A percentile compares a stretch with the other conserved stretches of the same genome.
These are phyloP conservation scores for Lathyrus oleraceus DNA, from an alignment of 306 rosid species.

Conservation along the genomic window DNA sequence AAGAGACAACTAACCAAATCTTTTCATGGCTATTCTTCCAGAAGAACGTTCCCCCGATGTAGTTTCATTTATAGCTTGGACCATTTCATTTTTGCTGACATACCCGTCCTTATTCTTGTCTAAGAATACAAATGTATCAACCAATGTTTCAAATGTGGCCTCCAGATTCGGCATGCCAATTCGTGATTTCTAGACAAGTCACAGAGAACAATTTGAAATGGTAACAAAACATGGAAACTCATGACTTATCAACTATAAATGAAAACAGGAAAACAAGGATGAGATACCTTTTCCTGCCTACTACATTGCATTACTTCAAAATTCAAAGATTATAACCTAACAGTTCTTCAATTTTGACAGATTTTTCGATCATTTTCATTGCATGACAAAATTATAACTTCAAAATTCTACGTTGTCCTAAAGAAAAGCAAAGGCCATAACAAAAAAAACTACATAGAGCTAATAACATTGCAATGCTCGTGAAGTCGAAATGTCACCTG, in stretches of 20 bases:
- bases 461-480: conserved; percentile 18
- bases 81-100: conserved; percentile 93
- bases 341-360: too few species aligned
- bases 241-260: conserved; percentile 13
- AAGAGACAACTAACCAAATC: conserved; percentile 73
- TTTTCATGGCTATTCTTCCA: conserved; percentile 81
- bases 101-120: conserved; percentile 94
- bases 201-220: conserved; percentile 39
- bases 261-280: conserved; percentile 9
- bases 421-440: conserved; percentile 11
- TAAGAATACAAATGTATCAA: conserved; percentile 88
- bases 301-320: too few species aligned
- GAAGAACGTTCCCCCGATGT: conserved; percentile 84
- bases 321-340: too few species aligned
- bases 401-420: conserved; percentile 7
- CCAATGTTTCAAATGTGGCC: conserved; percentile 86
- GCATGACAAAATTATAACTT: conserved; percentile 7
- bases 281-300: background rate
- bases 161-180: conserved; percentile 74
- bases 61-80: conserved; percentile 83
- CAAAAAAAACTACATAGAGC: conserved; percentile 7
- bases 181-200: conserved; percentile 68
- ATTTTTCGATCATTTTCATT: too few species aligned
- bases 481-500: too few species aligned
- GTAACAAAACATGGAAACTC: conserved; percentile 6